These are phyloP conservation scores for Aspergillus texensis DNA, from an alignment of 2,329 filamentous ascomycete species.

Conservation along the genomic window DNA sequence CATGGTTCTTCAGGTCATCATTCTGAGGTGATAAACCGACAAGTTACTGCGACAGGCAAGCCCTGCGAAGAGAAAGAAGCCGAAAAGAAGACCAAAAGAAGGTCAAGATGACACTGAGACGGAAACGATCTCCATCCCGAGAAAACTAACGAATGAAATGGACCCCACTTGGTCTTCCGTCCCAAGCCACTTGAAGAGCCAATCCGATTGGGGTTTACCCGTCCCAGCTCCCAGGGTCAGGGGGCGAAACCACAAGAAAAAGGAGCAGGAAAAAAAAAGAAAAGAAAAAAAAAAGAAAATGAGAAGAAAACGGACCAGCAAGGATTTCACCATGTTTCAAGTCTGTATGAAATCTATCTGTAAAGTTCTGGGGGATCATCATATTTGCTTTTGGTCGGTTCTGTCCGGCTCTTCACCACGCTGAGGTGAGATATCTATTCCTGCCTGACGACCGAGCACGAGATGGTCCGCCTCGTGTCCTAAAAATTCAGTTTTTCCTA, in stretches of 20 bases:
- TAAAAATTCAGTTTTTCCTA: not conserved
- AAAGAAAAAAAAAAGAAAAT: not conserved
- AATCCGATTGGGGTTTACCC: not conserved
- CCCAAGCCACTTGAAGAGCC: not conserved
- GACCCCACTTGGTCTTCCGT: slow-evolving; percentile 2
- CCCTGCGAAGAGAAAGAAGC: not conserved
- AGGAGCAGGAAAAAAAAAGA: not conserved
- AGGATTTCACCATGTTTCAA: not conserved
- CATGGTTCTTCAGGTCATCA: not conserved
- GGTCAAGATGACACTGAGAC: not conserved
- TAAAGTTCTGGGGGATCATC: not conserved
- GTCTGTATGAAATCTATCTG: not conserved
- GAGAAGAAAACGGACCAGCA: not conserved
- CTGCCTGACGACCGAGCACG: not conserved
- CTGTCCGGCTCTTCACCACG: not conserved
- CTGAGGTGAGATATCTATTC: not conserved
- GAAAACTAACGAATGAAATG: slow-evolving; percentile 2
- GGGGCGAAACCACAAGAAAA: not conserved
- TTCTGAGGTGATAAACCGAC: not conserved
- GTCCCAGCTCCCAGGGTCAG: slow-evolving; percentile 3
- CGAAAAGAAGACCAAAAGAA: not conserved
- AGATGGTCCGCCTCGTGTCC: not conserved
- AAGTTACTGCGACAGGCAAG: not conserved
- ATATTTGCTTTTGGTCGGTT: not conserved
- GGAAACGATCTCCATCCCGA: slow-evolving; percentile 1